Percentiles rank a stretch among this genome's conserved stretches.
Evolutionary conservation across 768 basidiomycete species (phyloP).

Genomic region (Neoboletus brunneissimus): DNA sequence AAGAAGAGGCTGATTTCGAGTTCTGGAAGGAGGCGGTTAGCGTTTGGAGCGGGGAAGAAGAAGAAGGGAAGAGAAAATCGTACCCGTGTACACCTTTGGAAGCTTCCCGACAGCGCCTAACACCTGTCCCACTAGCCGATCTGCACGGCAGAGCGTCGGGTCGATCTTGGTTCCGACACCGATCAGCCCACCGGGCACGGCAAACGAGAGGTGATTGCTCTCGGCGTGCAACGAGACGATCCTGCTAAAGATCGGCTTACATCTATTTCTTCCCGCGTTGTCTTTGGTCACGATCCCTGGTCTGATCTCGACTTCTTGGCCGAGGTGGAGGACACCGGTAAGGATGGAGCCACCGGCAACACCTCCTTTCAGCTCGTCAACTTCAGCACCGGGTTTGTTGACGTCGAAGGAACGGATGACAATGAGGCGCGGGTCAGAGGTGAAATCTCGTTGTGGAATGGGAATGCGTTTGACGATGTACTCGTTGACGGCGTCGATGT

Average conservation of each 20-base stretch:
- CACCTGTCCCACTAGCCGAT: constrained; percentile 95
- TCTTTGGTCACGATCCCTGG: constrained; percentile 98
- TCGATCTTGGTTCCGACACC: constrained; percentile 98
- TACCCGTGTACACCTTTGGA: constrained; percentile 89
- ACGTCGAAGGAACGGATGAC: constrained; percentile 99
- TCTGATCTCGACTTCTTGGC: constrained; percentile 93
- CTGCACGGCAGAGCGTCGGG: constrained; percentile 94
- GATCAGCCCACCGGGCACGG: constrained; percentile 96
- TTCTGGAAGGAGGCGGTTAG: constrained; percentile 43
- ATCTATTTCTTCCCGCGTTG: constrained; percentile 80
- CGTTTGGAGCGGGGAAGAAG: neutral
- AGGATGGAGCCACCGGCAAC: constrained; percentile 97
- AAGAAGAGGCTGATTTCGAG: constrained; percentile 93
- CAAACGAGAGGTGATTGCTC: constrained; percentile 90
- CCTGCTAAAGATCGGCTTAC: constrained; percentile 88
- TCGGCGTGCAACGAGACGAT: constrained; percentile 95
- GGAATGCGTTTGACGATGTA: constrained; percentile 98
- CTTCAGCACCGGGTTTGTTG: constrained; percentile 97
- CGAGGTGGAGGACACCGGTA: constrained; percentile 84
- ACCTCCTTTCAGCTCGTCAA: constrained; percentile 96
- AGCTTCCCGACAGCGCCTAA: constrained; percentile 92
- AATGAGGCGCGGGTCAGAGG: constrained; percentile 87
- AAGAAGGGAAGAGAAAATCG: neutral
- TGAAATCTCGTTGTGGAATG: constrained; percentile 91
- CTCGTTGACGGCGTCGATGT: constrained; percentile 98